Percentiles rank a stretch among this genome's conserved stretches.
Evolutionary conservation across 768 basidiomycete species (phyloP).

Genomic region (Phlegmacium glaucopus): DNA sequence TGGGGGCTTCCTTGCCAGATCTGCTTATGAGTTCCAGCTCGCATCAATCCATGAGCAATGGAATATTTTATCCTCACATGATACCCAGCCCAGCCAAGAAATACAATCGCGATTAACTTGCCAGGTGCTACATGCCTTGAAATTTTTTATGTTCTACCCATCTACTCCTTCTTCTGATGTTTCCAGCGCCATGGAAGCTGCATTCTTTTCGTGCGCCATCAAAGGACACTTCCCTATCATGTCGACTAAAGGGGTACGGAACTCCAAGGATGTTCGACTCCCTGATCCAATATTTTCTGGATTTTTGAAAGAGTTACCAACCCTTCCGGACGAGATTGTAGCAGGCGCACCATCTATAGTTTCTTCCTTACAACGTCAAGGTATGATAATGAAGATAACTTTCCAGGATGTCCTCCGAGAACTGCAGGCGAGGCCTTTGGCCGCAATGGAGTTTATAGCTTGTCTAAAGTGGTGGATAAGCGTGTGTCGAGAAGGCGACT

Average conservation of each 20-base stretch:
- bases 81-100: constrained; percentile 33
- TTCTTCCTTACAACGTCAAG: constrained; percentile 52
- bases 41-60: constrained; percentile 56
- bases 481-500: constrained; percentile 32
- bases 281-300: constrained; percentile 66
- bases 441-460: constrained; percentile 69
- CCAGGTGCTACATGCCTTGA: constrained; percentile 74
- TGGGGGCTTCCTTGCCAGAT: constrained; percentile 78
- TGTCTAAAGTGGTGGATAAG: constrained; percentile 87
- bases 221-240: constrained; percentile 61
- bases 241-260: constrained; percentile 69
- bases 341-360: constrained; percentile 59
- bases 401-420: constrained; percentile 84
- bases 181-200: constrained; percentile 62
- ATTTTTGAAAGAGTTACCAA: constrained; percentile 78
- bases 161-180: constrained; percentile 88
- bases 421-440: constrained; percentile 65
- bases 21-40: constrained; percentile 85
- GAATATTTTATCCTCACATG: constrained; percentile 39
- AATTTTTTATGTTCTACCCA: constrained; percentile 85
- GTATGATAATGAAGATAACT: constrained; percentile 68
- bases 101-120: constrained; percentile 47
- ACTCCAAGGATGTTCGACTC: constrained; percentile 64
- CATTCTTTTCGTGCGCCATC: constrained; percentile 70
- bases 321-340: constrained; percentile 61